Conservation (phyloP, 2,329 filamentous ascomycete species). For the Cladosporium austrohemisphaericum region DNA sequence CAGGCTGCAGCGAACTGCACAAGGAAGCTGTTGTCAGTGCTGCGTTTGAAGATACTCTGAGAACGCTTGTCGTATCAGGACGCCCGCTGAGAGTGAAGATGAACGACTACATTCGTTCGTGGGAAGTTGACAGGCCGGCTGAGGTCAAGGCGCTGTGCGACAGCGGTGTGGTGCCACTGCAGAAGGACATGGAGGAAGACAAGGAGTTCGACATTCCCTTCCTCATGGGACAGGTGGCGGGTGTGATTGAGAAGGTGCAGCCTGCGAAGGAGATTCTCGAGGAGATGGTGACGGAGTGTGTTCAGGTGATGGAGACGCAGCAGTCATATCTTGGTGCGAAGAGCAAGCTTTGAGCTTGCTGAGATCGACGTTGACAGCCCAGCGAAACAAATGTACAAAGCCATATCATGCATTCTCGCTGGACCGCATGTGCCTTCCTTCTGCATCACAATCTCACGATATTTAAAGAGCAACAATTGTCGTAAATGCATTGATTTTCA, state of each 20-base stretch:
- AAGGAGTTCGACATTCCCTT: conserved; percentile 82
- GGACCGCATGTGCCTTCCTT: not conserved
- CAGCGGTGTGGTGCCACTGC: conserved; percentile 73
- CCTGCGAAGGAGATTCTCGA: conserved; percentile 80
- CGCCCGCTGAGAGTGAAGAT: conserved; percentile 74
- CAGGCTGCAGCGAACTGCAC: conserved; percentile 74
- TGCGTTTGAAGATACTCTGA: conserved; percentile 71
- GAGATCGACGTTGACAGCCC: not conserved
- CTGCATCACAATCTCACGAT: not conserved
- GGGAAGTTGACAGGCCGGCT: conserved; percentile 68
- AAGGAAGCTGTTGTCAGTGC: conserved; percentile 82
- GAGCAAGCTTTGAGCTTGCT: conserved; percentile 42
- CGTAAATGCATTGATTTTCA: no score
- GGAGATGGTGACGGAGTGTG: conserved; percentile 80
- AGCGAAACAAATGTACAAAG: no score
- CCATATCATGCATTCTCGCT: not conserved
- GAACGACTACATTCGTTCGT: conserved; percentile 78
- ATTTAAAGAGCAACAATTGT: no score
- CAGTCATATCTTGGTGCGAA: conserved; percentile 53
- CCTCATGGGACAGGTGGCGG: conserved; percentile 91
- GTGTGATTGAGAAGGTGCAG: conserved; percentile 70
- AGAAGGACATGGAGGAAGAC: conserved; percentile 76
- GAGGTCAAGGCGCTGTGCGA: conserved; percentile 73
- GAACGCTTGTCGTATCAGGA: conserved; percentile 79
- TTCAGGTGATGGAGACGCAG: conserved; percentile 62